Conservation (phyloP, 495 filamentous ascomycete genomes). For the Thozetella sp. region DNA sequence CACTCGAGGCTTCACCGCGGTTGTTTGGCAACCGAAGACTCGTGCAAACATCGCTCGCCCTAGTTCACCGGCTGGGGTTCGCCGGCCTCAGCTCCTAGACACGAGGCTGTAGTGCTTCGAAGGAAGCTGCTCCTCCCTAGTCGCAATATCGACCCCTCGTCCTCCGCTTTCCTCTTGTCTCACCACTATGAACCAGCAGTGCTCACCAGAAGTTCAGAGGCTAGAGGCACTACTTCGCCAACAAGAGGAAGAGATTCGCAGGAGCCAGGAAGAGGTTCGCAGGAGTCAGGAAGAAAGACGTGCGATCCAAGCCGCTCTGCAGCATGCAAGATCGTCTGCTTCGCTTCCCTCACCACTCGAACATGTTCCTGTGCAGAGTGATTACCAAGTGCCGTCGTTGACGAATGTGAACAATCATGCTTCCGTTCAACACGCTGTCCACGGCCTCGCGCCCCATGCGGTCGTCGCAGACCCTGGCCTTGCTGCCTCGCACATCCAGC, state of each 20-base stretch:
- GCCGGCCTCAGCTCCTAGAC: background rate
- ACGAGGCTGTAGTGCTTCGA: background rate
- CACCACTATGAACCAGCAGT: slow-evolving; percentile 21
- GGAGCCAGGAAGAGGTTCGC: slow-evolving; percentile 14
- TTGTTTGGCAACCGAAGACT: slow-evolving; percentile 1
- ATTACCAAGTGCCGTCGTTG: slow-evolving; percentile 27
- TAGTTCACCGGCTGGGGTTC: background rate
- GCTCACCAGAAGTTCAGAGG: slow-evolving; percentile 8
- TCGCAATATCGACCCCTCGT: background rate
- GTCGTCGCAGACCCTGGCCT: slow-evolving; percentile 4
- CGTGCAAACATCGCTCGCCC: slow-evolving; percentile 9
- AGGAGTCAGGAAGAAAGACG: slow-evolving; percentile 7
- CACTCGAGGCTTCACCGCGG: slow-evolving; percentile 14
- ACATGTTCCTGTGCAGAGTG: slow-evolving; percentile 19
- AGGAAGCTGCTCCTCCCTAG: background rate
- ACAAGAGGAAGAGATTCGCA: slow-evolving; percentile 15
- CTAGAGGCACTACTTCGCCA: slow-evolving; percentile 15
- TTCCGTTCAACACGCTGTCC: slow-evolving; percentile 28
- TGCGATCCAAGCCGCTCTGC: slow-evolving; percentile 10
- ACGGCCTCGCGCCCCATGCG: slow-evolving; percentile 29
- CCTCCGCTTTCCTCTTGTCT: background rate
- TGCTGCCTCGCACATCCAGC: slow-evolving; percentile 5
- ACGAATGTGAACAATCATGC: slow-evolving; percentile 21
- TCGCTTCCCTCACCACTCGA: slow-evolving; percentile 4
- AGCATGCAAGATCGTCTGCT: slow-evolving; percentile 12